These are phyloP conservation scores for Xanthoceras sorbifolium DNA, from an alignment of 345 rosid species.

Conservation along the genomic window DNA sequence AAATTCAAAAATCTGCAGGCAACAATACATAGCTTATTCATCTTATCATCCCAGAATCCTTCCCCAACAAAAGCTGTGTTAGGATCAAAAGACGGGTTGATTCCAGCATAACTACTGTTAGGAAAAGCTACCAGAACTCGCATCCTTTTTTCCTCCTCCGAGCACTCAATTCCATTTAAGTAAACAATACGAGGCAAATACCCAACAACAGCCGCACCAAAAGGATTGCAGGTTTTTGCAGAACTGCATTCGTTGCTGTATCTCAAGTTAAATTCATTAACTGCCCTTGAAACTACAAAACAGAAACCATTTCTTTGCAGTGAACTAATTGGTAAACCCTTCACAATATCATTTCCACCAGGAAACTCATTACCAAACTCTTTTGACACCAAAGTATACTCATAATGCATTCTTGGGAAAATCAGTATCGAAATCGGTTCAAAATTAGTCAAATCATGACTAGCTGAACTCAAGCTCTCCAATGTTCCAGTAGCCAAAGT, in stretches of 20 bases:
- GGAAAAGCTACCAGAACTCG: constrained; percentile 24
- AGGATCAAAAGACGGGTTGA: constrained; percentile 19
- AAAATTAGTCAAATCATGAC: constrained; percentile 30
- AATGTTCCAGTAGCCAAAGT: constrained; percentile 47
- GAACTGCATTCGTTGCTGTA: constrained; percentile 25
- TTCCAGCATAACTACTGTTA: neutral
- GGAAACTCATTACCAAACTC: constrained; percentile 5
- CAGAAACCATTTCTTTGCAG: constrained; percentile 20
- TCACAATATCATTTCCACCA: constrained; percentile 16
- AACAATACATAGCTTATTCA: constrained; percentile 30
- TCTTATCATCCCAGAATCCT: constrained; percentile 50
- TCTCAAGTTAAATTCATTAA: constrained; percentile 25
- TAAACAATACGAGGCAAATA: constrained; percentile 31
- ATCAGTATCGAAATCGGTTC: constrained; percentile 41
- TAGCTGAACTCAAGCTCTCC: constrained; percentile 35
- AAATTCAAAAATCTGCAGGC: constrained; percentile 36
- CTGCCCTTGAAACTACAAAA: constrained; percentile 15
- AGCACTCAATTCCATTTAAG: constrained; percentile 32
- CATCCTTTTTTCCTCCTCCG: constrained; percentile 16
- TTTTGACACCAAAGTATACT: constrained; percentile 21
- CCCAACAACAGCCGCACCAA: constrained; percentile 19
- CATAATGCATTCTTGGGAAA: constrained; percentile 31
- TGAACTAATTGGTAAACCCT: constrained; percentile 19
- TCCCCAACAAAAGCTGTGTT: constrained; percentile 43
- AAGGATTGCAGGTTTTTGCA: constrained; percentile 23